Percentiles rank a stretch among this genome's conserved stretches.
Conservation (phyloP, 2,329 filamentous ascomycete species). For the Rhexocercosporidium sp. region DNA sequence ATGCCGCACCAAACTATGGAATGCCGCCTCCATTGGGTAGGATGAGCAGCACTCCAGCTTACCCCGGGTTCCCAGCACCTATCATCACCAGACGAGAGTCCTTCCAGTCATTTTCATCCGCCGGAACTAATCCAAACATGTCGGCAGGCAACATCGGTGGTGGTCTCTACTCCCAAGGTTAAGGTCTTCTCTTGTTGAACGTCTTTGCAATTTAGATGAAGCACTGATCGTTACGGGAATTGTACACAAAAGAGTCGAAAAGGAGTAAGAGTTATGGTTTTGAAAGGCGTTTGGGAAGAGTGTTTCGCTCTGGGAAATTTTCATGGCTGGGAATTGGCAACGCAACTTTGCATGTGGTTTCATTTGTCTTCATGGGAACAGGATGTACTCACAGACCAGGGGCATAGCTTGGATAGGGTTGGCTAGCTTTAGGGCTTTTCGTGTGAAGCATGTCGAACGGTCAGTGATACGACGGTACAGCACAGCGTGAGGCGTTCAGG, state of each 20-base stretch:
- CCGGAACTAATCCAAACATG: slow-evolving; percentile 10
- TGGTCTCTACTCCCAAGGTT: slow-evolving; percentile 2
- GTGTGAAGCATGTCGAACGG: slow-evolving; percentile 13
- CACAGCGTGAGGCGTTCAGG: slow-evolving; percentile 33
- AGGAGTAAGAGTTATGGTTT: background rate
- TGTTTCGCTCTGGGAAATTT: background rate
- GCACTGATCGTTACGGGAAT: background rate
- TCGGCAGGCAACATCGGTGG: slow-evolving; percentile 5
- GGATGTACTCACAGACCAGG: background rate
- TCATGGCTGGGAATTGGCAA: background rate
- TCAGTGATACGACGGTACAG: slow-evolving; percentile 19
- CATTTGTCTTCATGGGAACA: background rate
- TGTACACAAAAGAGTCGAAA: background rate
- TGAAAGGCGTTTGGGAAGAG: background rate
- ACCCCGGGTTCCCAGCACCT: background rate
- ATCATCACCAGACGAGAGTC: background rate
- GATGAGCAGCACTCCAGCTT: background rate
- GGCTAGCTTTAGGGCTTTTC: background rate
- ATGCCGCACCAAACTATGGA: background rate
- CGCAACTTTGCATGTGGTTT: background rate
- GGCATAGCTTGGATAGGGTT: background rate
- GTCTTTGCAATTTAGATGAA: background rate
- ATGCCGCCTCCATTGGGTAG: slow-evolving; percentile 1
- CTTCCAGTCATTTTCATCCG: background rate
- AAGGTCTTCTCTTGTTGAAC: background rate